Evolutionary conservation across 2,329 filamentous ascomycete genomes (phyloP).

Genomic region (Aspergillus flavus): DNA sequence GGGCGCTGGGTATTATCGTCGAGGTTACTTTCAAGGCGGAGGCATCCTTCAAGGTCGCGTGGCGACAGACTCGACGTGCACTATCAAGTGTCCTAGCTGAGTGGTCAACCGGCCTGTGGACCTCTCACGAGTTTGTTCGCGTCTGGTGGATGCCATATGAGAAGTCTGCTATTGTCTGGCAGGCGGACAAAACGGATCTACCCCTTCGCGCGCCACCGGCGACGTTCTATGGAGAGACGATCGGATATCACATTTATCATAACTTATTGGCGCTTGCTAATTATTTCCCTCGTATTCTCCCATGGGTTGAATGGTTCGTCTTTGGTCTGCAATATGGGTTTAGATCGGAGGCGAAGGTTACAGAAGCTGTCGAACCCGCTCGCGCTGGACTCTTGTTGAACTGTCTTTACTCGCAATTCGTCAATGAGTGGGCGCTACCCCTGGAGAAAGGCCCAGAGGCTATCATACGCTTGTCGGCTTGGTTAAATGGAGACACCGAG

Average conservation of each 20-base stretch:
- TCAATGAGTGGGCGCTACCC: conserved; percentile 97
- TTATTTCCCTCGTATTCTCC: conserved; percentile 75
- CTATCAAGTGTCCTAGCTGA: conserved; percentile 68
- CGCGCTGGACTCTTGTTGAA: conserved; percentile 88
- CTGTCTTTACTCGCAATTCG: conserved; percentile 96
- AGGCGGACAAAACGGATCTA: conserved; percentile 74
- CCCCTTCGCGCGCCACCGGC: conserved; percentile 60
- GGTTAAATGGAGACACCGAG: conserved; percentile 76
- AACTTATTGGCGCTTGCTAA: conserved; percentile 82
- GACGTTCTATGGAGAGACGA: conserved; percentile 77
- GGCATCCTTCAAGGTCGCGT: conserved; percentile 79
- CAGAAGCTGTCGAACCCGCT: conserved; percentile 77
- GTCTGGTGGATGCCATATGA: conserved; percentile 99
- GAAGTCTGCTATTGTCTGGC: conserved; percentile 84
- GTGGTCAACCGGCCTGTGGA: conserved; percentile 80
- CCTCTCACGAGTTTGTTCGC: conserved; percentile 80
- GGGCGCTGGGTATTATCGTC: conserved; percentile 85
- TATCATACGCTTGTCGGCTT: conserved; percentile 77
- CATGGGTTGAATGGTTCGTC: conserved; percentile 92
- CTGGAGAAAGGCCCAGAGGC: conserved; percentile 85
- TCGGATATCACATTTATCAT: conserved; percentile 91
- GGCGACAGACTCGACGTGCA: conserved; percentile 77
- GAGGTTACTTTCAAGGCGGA: conserved; percentile 85
- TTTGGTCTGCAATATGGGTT: conserved; percentile 98
- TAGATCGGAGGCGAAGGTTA: conserved; percentile 63